Base-by-base conservation (phyloP, 2,329 filamentous ascomycete genomes). In the Epichloe scottii region DNA sequence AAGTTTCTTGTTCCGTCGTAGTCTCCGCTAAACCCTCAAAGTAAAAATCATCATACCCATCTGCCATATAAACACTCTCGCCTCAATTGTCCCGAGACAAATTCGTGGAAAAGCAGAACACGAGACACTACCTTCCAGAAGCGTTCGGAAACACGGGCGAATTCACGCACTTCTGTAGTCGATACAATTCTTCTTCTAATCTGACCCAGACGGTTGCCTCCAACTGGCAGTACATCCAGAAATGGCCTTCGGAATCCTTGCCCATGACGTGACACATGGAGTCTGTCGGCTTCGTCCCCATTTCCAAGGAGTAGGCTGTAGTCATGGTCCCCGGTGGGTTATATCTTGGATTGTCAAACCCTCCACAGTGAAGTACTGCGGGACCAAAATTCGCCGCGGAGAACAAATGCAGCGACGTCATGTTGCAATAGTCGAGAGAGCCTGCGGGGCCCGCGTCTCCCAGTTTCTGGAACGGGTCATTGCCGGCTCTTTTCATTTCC, bases 151-250 rank as follows among this genome's bases (percentile, higher is more conserved):
- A 30, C 11, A 49, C 39, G 23, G 49, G 52, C 35, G 52, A 54
- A 7, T 51, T 54, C n/a, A 49, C 21, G 12, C 30, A 7, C 43
- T 54, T 54, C 35, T 54, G 52, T 42, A 54, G 19, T 5, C 47
- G 42, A 33, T 54, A 54, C 35, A 54, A 47, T 33, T 51, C 52
- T 37, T 54, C 52, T 42, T 54, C 52, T 23, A 54, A 30, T 34
- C 47, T 40, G 5, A 51, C 46, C 52, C 52, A 54, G 40, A 54
- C 52, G 5, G 42, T 35, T 10, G 49, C 41, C 39, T 54, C 52
- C 21, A 54, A 33, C 46, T 54, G 49, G 23, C 52, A 51, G 30
- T 44, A 51, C 49, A 54, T 54, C 52, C 52, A 54, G 21, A 54
- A 49, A 34, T 50, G 41, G 17, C 49, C 52, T 6, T 44, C 46